phyloP scores from a whole-genome alignment of 192 early-diverging fungal genomes.

The Coemansia sp. region DNA sequence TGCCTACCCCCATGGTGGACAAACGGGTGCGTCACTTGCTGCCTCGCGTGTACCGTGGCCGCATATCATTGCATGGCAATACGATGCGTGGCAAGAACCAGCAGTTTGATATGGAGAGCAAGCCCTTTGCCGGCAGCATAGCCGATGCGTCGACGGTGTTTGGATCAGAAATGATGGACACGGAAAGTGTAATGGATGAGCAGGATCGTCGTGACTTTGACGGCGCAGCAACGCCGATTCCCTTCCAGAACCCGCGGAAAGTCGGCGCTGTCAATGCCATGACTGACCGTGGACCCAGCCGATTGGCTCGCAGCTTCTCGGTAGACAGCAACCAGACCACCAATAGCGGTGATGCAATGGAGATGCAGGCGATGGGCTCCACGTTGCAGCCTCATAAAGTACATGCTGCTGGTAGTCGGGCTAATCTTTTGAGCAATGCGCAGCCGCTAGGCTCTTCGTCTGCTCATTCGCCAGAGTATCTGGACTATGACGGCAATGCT shows the following conservation, averaged over 20 bases:
- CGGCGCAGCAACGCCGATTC: slow-evolving; percentile 33
- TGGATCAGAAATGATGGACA: slow-evolving; percentile 32
- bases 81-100: neutral
- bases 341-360: slow-evolving; percentile 28
- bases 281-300: slow-evolving; percentile 12
- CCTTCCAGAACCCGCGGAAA: slow-evolving; percentile 11
- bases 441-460: slow-evolving; percentile 16
- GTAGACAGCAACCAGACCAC: slow-evolving; percentile 33
- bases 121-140: slow-evolving; percentile 18
- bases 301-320: slow-evolving; percentile 35
- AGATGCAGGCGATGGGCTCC: slow-evolving; percentile 17
- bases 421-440: slow-evolving; percentile 33
- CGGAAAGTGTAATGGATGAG: slow-evolving; percentile 47
- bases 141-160: slow-evolving; percentile 40
- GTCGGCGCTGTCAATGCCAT: neutral
- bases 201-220: slow-evolving; percentile 53
- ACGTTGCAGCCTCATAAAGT: neutral
- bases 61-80: slow-evolving; percentile 19
- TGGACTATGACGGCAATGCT: slow-evolving; percentile 21
- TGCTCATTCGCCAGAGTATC: slow-evolving; percentile 6
- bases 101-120: slow-evolving; percentile 9
- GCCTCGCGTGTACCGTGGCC: slow-evolving; percentile 60
- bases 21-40: slow-evolving; percentile 63
- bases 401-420: slow-evolving; percentile 23
- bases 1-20: slow-evolving; percentile 68